Percentiles rank a stretch among this genome's conserved stretches.
phyloP scores from a whole-genome alignment of 1,284 basidiomycete species.

The Apiotrichum veenhuisii region DNA sequence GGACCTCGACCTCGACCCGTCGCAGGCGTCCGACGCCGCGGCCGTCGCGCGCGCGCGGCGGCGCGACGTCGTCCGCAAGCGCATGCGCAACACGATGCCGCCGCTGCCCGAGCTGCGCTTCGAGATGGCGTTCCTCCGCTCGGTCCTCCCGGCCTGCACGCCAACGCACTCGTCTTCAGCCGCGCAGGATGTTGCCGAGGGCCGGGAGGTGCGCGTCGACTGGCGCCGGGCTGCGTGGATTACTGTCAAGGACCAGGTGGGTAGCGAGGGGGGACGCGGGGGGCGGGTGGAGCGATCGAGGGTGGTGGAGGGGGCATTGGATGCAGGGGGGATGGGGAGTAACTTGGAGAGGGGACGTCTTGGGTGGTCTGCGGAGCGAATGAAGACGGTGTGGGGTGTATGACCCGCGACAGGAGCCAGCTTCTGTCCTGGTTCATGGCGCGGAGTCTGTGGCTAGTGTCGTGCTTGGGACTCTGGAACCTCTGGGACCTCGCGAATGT shows the following conservation, averaged over 20 bases:
- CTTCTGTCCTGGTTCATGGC: too few species aligned
- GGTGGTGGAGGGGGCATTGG: too few species aligned
- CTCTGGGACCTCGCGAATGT: too few species aligned
- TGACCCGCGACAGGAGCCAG: too few species aligned
- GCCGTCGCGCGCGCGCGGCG: conserved; percentile 16
- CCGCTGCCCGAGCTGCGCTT: conserved; percentile 48
- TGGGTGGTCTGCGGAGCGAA: too few species aligned
- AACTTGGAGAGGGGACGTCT: too few species aligned
- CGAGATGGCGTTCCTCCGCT: conserved; percentile 38
- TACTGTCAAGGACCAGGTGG: conserved; percentile 47
- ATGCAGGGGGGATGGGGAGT: too few species aligned
- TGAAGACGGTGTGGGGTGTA: too few species aligned
- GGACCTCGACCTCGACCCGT: conserved; percentile 4
- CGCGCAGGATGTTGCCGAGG: conserved; percentile 23
- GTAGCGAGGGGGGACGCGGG: conserved; percentile 12
- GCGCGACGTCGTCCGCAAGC: conserved; percentile 33
- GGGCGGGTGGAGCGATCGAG: too few species aligned
- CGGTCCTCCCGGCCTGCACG: conserved; percentile 33
- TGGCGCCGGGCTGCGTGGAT: conserved; percentile 42
- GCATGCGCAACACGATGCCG: conserved; percentile 40
- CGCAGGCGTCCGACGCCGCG: neutral
- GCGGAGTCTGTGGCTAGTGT: too few species aligned
- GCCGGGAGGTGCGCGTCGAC: conserved; percentile 38
- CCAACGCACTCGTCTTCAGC: conserved; percentile 5
- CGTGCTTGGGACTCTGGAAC: too few species aligned